Evolutionary conservation across 2,329 filamentous ascomycete species (phyloP).

Genomic region (Sporothrix sp.): DNA sequence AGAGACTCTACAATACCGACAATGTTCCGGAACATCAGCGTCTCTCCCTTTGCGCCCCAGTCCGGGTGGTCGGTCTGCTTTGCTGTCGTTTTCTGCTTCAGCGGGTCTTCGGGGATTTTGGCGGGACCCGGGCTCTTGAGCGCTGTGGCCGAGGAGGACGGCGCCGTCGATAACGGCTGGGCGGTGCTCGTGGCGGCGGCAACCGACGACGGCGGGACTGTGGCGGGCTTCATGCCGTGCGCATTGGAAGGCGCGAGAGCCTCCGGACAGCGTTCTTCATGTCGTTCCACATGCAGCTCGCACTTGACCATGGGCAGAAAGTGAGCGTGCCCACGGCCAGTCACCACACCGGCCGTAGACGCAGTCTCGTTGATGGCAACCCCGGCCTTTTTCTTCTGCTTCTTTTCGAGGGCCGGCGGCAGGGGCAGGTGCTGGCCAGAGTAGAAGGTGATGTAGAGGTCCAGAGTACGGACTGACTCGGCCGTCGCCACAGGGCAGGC

Average conservation of each 20-base stretch:
- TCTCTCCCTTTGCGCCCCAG: conserved; percentile 44
- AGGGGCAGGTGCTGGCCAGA: conserved; percentile 67
- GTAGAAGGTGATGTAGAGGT: conserved; percentile 61
- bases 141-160: neutral
- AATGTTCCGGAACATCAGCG: conserved; percentile 49
- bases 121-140: conserved; percentile 13
- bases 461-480: conserved; percentile 44
- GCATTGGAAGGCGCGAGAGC: neutral
- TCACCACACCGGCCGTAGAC: conserved; percentile 21
- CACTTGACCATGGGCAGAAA: conserved; percentile 69
- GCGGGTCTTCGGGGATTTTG: conserved; percentile 29
- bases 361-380: conserved; percentile 8
- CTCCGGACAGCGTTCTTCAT: conserved; percentile 27
- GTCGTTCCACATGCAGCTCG: conserved; percentile 69
- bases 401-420: conserved; percentile 31
- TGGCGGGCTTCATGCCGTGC: neutral
- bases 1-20: conserved; percentile 56
- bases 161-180: neutral
- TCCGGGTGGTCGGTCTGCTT: conserved; percentile 42
- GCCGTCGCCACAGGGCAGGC: conserved; percentile 34
- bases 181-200: neutral
- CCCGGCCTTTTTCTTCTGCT: conserved; percentile 1
- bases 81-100: conserved; percentile 42
- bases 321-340: conserved; percentile 30
- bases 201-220: neutral